Conservation (phyloP, 108 stramenopile species). For the Pseudonitzschia delicatissima region DNA sequence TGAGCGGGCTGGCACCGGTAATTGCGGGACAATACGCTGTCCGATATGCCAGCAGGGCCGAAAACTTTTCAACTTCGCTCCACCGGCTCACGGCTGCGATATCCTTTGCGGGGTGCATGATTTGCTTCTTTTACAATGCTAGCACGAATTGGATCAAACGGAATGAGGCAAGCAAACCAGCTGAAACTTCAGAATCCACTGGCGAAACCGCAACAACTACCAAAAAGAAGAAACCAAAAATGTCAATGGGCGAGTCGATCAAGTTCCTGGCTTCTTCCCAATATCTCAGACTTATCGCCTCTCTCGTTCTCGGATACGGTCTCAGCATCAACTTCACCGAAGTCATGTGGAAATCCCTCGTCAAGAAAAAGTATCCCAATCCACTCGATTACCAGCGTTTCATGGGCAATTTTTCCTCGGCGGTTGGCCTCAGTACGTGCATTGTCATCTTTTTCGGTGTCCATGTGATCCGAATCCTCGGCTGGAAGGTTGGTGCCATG, state of each 20-base stretch:
- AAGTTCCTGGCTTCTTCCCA: slow-evolving; percentile 86
- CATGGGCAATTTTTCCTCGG: slow-evolving; percentile 91
- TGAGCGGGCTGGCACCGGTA: slow-evolving; percentile 90
- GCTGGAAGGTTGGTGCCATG: slow-evolving; percentile 92
- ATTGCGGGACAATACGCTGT: slow-evolving; percentile 88
- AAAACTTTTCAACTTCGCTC: slow-evolving; percentile 71
- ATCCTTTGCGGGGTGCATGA: slow-evolving; percentile 75
- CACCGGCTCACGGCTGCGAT: slow-evolving; percentile 73
- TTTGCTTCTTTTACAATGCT: slow-evolving; percentile 77
- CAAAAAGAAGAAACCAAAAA: slow-evolving; percentile 81
- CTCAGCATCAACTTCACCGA: slow-evolving; percentile 96
- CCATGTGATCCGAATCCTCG: slow-evolving; percentile 85
- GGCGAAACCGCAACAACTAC: background rate
- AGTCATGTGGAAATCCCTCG: slow-evolving; percentile 95
- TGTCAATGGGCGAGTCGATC: slow-evolving; percentile 84
- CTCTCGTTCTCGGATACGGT: slow-evolving; percentile 91
- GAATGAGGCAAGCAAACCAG: slow-evolving; percentile 24
- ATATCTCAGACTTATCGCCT: slow-evolving; percentile 89
- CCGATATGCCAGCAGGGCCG: slow-evolving; percentile 71
- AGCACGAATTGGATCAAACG: slow-evolving; percentile 57
- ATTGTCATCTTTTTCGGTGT: slow-evolving; percentile 94
- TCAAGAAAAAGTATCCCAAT: slow-evolving; percentile 89
- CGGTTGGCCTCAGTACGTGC: slow-evolving; percentile 81
- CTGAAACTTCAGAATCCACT: background rate
- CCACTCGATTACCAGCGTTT: slow-evolving; percentile 91